A percentile compares a stretch with the other conserved stretches of the same genome.
These are phyloP conservation scores for Fusarium sp. DNA, from an alignment of 2,329 filamentous ascomycete species.

Conservation along the genomic window DNA sequence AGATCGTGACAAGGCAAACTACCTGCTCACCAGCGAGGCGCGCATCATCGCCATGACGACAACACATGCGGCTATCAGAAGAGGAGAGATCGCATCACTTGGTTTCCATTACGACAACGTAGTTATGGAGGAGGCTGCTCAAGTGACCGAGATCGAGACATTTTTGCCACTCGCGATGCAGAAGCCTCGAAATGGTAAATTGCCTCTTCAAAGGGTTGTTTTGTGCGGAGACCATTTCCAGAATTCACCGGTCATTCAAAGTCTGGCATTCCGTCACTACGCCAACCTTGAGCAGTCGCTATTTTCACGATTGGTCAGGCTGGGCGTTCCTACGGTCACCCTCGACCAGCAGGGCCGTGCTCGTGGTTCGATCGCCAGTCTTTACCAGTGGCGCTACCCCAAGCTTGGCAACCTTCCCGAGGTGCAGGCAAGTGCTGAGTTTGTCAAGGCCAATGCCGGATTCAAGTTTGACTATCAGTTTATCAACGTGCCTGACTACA, in stretches of 20 bases:
- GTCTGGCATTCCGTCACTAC: conserved; percentile 91
- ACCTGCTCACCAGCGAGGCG: conserved; percentile 94
- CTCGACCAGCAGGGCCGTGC: conserved; percentile 95
- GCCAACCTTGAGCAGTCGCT: conserved; percentile 96
- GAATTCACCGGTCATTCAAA: conserved; percentile 96
- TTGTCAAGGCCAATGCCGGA: conserved; percentile 84
- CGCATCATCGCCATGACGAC: conserved; percentile 98
- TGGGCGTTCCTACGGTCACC: conserved; percentile 90
- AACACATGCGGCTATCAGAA: conserved; percentile 94
- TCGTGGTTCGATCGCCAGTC: conserved; percentile 82
- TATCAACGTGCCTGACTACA: conserved; percentile 94
- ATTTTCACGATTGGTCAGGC: conserved; percentile 87
- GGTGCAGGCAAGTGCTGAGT: conserved; percentile 75
- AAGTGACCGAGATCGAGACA: conserved; percentile 96
- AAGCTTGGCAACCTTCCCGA: conserved; percentile 81
- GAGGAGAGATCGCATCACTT: conserved; percentile 88
- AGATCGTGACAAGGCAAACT: conserved; percentile 93
- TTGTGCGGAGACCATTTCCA: conserved; percentile 96
- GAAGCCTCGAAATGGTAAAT: conserved; percentile 75
- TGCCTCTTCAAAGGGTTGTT: conserved; percentile 85
- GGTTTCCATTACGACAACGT: conserved; percentile 98
- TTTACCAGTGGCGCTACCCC: conserved; percentile 95
- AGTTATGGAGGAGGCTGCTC: conserved; percentile 97
- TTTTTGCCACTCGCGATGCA: conserved; percentile 97
- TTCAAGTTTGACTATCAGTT: conserved; percentile 97